These are phyloP conservation scores for Agrostemma githago DNA, from an alignment of 148 eudicot genomes.

Conservation along the genomic window DNA sequence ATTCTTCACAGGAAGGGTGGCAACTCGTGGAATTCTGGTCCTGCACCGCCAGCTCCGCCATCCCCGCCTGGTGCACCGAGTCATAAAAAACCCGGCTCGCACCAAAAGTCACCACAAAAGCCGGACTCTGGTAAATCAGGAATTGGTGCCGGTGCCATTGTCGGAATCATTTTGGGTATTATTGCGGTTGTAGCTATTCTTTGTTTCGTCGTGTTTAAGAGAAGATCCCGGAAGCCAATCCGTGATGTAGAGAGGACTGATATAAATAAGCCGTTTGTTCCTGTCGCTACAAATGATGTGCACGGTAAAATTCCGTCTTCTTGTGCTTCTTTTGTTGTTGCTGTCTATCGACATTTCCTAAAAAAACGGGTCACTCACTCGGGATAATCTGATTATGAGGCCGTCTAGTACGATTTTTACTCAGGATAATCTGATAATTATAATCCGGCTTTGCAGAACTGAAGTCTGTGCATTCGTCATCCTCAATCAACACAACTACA, in stretches of 20 bases:
- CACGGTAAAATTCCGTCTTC: slow-evolving; percentile 40
- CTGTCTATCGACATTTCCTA: not conserved
- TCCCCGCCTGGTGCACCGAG: slow-evolving; percentile 88
- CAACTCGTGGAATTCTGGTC: slow-evolving; percentile 73
- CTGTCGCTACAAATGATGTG: slow-evolving; percentile 29
- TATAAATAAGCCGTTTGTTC: slow-evolving; percentile 27
- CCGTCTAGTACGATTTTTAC: no score
- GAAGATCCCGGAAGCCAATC: slow-evolving; percentile 57
- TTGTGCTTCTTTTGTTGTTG: not conserved
- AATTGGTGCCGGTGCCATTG: slow-evolving; percentile 69
- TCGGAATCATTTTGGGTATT: slow-evolving; percentile 72
- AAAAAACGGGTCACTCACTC: no score
- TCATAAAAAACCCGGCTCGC: slow-evolving; percentile 38
- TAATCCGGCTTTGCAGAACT: slow-evolving; percentile 33
- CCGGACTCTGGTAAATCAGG: slow-evolving; percentile 58
- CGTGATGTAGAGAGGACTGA: slow-evolving; percentile 70
- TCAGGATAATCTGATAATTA: not conserved
- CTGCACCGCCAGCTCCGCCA: slow-evolving; percentile 59
- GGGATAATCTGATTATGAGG: no score
- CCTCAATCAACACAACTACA: slow-evolving; percentile 40
- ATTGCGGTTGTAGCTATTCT: slow-evolving; percentile 63
- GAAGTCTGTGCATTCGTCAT: slow-evolving; percentile 52
- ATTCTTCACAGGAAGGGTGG: slow-evolving; percentile 54
- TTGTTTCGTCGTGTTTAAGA: slow-evolving; percentile 67
- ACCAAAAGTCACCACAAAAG: slow-evolving; percentile 29